Percentiles rank a stretch among this genome's conserved stretches.
phyloP scores from a whole-genome alignment of 768 basidiomycete genomes.

The Mycena rebaudengoi region DNA sequence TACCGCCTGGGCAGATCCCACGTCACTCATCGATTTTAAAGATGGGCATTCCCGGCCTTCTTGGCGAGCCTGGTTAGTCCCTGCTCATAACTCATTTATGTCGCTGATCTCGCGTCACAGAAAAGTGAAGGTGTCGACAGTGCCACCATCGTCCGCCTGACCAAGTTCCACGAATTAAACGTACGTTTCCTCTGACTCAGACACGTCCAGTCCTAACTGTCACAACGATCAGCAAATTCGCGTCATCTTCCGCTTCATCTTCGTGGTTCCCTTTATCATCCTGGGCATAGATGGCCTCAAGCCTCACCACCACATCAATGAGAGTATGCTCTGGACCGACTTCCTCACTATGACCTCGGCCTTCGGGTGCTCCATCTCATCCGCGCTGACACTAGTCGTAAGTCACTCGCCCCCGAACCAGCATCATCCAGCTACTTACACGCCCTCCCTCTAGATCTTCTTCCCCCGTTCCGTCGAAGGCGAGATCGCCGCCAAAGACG shows the following conservation, averaged over 20 bases:
- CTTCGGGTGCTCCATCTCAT: constrained; percentile 72
- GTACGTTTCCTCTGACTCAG: constrained; percentile 49
- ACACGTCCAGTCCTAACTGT: not conserved
- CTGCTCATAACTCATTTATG: not conserved
- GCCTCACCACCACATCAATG: constrained; percentile 70
- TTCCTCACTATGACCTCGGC: constrained; percentile 64
- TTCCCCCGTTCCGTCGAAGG: constrained; percentile 81
- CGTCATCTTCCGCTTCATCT: constrained; percentile 76
- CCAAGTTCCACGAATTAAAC: constrained; percentile 85
- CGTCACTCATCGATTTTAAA: constrained; percentile 34
- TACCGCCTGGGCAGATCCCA: not conserved
- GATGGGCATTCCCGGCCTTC: constrained; percentile 75
- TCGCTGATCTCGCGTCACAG: constrained; percentile 48
- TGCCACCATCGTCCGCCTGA: constrained; percentile 72
- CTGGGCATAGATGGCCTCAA: constrained; percentile 76
- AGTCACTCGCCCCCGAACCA: constrained; percentile 22
- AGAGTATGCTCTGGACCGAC: constrained; percentile 64
- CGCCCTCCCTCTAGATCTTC: constrained; percentile 66
- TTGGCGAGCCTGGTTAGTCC: constrained; percentile 62
- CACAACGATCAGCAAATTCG: constrained; percentile 69
- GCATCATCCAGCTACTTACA: not conserved
- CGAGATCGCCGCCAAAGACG: constrained; percentile 65
- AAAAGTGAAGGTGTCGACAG: constrained; percentile 69
- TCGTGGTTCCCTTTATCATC: constrained; percentile 69
- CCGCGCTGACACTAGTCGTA: constrained; percentile 79